Evolutionary conservation across 306 rosid species (phyloP), one percentile per base, ranked within the genome.

Genomic region (Dryas alaskensis): DNA sequence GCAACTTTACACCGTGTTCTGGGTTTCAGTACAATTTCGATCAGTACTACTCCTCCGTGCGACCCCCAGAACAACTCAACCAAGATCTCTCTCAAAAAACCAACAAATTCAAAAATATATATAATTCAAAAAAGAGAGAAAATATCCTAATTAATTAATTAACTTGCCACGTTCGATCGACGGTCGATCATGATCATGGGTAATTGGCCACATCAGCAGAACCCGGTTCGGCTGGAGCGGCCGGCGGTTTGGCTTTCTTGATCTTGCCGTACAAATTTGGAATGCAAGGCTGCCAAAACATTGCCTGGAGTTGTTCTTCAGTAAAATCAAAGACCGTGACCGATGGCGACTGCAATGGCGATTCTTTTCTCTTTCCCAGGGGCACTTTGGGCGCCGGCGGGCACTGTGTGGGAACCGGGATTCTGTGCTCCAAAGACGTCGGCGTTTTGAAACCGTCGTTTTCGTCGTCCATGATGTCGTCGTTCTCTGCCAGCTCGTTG

Each of bases 361-460:
- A 40, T 8, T 58, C 7, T 82, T 76, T 85, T 39, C 90, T 73
- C 60, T 87, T 86, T 59, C 72, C 79, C 57, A 2, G 79, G 51
- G 31, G 66, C 7, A 11, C 12, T 61, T 81, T 79, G 1, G 73
- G 83, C 64, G 90, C 78, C 22, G 86, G 81, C 22, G 98, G 98
- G 50, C 96, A 92, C 10, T 72, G 70, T 55, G 65, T 59, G 44
- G 49, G 4, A 27, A 13, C 81, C 8, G 87, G 85, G 64, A 92
- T 82, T 81, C 63, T 86, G 82, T 82, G 83, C 17, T 85, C 85
- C 80, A 72, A 42, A 13, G 85, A 68, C 46, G 88, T 84, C 62
- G 98, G 98, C 61, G 98, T 92, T 78, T 65, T 85, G 78, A 79
- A 86, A 0, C 98, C 98, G 80, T 88, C 88, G 16, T 79, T 46